These are phyloP conservation scores for Capronia americana DNA, from an alignment of 2,329 filamentous ascomycete species.

Conservation along the genomic window DNA sequence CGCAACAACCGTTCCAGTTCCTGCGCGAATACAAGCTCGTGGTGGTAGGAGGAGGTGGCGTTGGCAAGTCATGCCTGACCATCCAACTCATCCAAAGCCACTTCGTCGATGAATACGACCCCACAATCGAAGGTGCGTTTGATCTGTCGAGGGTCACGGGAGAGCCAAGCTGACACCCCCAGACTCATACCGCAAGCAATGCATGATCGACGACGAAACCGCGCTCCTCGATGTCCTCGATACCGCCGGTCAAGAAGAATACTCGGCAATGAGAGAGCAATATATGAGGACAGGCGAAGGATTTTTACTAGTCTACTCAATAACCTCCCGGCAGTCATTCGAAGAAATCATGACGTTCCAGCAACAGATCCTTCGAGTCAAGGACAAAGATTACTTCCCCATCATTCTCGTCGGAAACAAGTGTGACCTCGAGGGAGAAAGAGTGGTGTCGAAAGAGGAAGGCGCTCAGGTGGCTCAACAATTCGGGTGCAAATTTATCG, in stretches of 20 bases:
- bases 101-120: conserved; percentile 99
- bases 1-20: conserved; percentile 61
- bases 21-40: conserved; percentile 94
- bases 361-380: conserved; percentile 96
- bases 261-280: conserved; percentile 98
- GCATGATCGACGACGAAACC: conserved; percentile 97
- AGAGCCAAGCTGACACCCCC: conserved; percentile 33
- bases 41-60: conserved; percentile 95
- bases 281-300: conserved; percentile 99
- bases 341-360: conserved; percentile 99
- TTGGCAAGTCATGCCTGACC: conserved; percentile 98
- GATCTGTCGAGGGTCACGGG: not conserved
- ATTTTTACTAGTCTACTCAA: conserved; percentile 97
- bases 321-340: conserved; percentile 95
- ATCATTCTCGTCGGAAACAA: conserved; percentile 99
- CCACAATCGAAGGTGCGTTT: conserved; percentile 86
- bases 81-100: conserved; percentile 96
- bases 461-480: conserved; percentile 82
- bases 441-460: conserved; percentile 92
- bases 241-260: conserved; percentile 98
- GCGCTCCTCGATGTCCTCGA: conserved; percentile 97
- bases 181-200: conserved; percentile 99
- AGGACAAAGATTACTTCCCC: conserved; percentile 99
- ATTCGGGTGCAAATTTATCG: conserved; percentile 98
- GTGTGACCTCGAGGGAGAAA: conserved; percentile 93